Evolutionary conservation across 495 filamentous ascomycete genomes (phyloP).

Genomic region (Penicillium canariense): DNA sequence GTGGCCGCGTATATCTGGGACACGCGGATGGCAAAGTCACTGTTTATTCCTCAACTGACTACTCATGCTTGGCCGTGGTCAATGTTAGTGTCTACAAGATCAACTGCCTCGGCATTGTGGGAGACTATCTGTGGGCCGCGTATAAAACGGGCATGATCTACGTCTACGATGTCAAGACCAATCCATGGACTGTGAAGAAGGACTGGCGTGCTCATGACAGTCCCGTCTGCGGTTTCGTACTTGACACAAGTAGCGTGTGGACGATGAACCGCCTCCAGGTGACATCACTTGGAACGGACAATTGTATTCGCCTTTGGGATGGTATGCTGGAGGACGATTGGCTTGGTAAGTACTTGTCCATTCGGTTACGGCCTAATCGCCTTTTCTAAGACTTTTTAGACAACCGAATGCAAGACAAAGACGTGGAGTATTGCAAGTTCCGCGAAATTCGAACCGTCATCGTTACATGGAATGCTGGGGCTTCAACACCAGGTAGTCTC

Average conservation of each 20-base stretch:
- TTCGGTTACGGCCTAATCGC: background rate
- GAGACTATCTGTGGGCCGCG: conserved; percentile 85
- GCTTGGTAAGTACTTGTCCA: conserved; percentile 55
- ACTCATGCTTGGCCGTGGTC: conserved; percentile 70
- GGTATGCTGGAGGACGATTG: conserved; percentile 92
- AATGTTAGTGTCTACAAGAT: conserved; percentile 94
- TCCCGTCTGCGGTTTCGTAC: conserved; percentile 70
- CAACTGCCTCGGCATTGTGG: conserved; percentile 80
- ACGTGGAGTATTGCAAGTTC: conserved; percentile 80
- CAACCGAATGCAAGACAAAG: conserved; percentile 76
- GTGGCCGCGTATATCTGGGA: conserved; percentile 83
- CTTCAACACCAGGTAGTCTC: conserved; percentile 79
- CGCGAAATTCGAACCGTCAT: conserved; percentile 73
- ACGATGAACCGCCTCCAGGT: conserved; percentile 83
- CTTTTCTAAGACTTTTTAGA: conserved; percentile 50
- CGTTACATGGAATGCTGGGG: conserved; percentile 96
- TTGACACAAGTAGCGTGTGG: conserved; percentile 82
- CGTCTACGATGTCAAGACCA: conserved; percentile 79
- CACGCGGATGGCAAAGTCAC: conserved; percentile 93
- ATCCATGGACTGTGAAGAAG: conserved; percentile 87
- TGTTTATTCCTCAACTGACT: conserved; percentile 76
- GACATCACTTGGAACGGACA: conserved; percentile 84
- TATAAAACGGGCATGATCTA: conserved; percentile 96
- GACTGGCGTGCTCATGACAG: conserved; percentile 90
- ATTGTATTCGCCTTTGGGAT: conserved; percentile 84